Evolutionary conservation across 2,329 filamentous ascomycete species (phyloP).

Genomic region (Fusarium sp.): DNA sequence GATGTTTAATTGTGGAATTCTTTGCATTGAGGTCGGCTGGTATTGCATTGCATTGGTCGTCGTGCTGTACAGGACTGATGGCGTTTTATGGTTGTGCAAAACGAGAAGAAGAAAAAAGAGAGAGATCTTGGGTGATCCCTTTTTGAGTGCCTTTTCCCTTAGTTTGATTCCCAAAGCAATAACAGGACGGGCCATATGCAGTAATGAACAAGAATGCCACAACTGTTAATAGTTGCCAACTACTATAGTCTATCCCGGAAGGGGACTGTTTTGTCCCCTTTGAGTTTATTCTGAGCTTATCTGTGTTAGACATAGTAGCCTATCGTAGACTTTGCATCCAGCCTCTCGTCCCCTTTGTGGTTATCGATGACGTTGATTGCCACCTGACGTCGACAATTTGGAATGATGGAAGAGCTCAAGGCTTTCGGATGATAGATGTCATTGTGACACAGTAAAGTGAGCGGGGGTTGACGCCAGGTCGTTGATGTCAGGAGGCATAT

Average conservation of each 20-base stretch:
- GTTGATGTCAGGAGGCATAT: constrained; percentile 12
- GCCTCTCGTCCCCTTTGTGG: constrained; percentile 4
- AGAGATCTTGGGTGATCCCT: constrained; percentile 21
- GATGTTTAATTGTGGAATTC: constrained; percentile 56
- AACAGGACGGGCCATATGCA: constrained; percentile 39
- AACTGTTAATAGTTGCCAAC: constrained; percentile 4
- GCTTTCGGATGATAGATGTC: background rate
- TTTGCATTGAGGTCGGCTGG: constrained; percentile 50
- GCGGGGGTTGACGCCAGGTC: background rate
- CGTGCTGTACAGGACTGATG: constrained; percentile 47
- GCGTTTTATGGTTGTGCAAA: constrained; percentile 52
- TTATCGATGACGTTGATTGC: constrained; percentile 40
- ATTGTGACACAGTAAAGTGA: background rate
- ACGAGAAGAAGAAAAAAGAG: constrained; percentile 11
- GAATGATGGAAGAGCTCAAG: constrained; percentile 2
- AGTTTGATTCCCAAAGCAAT: constrained; percentile 37
- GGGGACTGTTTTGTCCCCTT: constrained; percentile 13
- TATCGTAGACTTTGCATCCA: constrained; percentile 21
- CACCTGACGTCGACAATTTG: constrained; percentile 24
- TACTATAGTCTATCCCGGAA: constrained; percentile 1
- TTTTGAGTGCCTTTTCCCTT: constrained; percentile 24
- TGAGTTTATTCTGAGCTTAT: constrained; percentile 26
- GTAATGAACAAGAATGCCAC: constrained; percentile 45
- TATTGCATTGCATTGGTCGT: constrained; percentile 52
- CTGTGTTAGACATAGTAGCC: constrained; percentile 15